Percentiles rank a stretch among this genome's conserved stretches.
These are phyloP conservation scores for Xylariaceae sp. DNA, from an alignment of 2,329 filamentous ascomycete species.

Conservation along the genomic window DNA sequence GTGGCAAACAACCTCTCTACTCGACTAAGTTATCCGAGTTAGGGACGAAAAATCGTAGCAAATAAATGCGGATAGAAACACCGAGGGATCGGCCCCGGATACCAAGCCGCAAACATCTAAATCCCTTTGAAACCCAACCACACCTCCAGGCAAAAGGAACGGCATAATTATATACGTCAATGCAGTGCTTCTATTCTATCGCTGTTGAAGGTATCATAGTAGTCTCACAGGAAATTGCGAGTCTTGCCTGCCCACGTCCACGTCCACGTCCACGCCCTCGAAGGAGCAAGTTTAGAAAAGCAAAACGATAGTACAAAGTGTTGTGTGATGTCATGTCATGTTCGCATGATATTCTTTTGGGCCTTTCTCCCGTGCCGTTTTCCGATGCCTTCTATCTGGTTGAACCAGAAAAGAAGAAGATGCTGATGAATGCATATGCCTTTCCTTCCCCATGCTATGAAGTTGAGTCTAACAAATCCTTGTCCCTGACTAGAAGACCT, in stretches of 20 bases:
- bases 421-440: conserved; percentile 10
- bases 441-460: conserved; percentile 11
- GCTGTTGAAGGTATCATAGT: conserved; percentile 18
- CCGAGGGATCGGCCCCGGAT: too few relatives aligned
- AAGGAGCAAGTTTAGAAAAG: background rate
- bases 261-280: background rate
- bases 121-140: too few relatives aligned
- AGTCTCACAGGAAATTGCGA: background rate
- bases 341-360: background rate
- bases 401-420: conserved; percentile 13
- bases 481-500: conserved; percentile 6
- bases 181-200: conserved; percentile 6
- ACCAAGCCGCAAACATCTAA: background rate
- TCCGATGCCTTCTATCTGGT: conserved; percentile 13
- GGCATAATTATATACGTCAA: background rate
- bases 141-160: background rate
- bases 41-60: too few relatives aligned
- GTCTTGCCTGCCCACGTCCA: background rate
- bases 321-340: background rate
- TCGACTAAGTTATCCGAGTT: too few relatives aligned
- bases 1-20: too few relatives aligned
- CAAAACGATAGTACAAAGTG: background rate
- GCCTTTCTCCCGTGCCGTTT: background rate
- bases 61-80: too few relatives aligned
- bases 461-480: conserved; percentile 15